Evolutionary conservation across 108 stramenopile genomes (phyloP).

Genomic region (Nitzschia sp.): DNA sequence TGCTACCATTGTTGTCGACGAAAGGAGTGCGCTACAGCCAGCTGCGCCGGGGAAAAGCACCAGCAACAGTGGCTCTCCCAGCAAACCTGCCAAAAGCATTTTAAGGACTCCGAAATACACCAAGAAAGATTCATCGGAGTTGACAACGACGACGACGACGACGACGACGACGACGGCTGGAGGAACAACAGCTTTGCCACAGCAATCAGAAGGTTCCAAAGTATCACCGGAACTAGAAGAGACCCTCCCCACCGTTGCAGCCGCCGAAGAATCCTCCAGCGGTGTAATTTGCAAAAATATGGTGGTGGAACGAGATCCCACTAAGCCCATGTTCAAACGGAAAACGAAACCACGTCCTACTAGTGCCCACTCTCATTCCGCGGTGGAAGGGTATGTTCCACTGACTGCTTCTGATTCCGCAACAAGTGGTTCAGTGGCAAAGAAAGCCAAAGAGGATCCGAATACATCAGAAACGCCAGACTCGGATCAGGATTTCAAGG

Average conservation of each 20-base stretch:
- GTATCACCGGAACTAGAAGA: background rate
- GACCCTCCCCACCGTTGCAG: no score
- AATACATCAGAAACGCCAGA: background rate
- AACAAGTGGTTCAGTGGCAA: background rate
- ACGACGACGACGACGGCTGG: no score
- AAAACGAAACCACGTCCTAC: background rate
- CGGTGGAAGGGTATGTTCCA: constrained; percentile 35
- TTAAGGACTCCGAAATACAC: constrained; percentile 40
- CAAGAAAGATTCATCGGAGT: background rate
- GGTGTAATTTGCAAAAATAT: constrained; percentile 21
- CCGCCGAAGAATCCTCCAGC: no score
- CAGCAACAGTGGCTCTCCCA: background rate
- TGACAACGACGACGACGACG: background rate
- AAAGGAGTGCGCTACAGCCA: background rate
- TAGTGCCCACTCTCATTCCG: background rate
- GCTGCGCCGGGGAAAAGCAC: background rate
- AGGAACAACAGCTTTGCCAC: background rate
- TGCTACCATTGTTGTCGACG: background rate
- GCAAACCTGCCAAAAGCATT: constrained; percentile 33
- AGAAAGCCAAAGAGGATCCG: no score
- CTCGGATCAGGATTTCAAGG: constrained; percentile 2
- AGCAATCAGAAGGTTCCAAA: background rate
- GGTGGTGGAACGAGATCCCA: constrained; percentile 44
- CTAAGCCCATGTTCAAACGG: background rate
- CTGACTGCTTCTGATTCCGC: background rate